Conservation (phyloP, 2,329 filamentous ascomycete genomes). For the Lecanosticta acicola region DNA sequence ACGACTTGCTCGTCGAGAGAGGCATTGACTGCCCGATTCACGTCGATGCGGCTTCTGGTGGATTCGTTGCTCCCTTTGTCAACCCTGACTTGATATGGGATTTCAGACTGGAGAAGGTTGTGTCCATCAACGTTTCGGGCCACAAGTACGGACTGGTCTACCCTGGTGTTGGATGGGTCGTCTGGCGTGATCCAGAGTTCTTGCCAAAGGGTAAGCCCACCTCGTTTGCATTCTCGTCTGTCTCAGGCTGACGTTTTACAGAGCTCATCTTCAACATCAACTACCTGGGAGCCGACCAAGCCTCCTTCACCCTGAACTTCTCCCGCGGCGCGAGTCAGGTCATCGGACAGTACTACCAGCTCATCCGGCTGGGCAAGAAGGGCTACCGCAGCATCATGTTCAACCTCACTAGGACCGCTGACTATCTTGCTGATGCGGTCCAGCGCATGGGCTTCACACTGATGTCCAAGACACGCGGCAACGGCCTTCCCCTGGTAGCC, state of each 20-base stretch:
- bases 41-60: slow-evolving; percentile 86
- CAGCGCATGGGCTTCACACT: slow-evolving; percentile 75
- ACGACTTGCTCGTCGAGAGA: slow-evolving; percentile 72
- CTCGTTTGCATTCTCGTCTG: not conserved
- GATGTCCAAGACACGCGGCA: slow-evolving; percentile 73
- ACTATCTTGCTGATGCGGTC: slow-evolving; percentile 74
- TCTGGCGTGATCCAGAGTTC: slow-evolving; percentile 79
- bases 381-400: slow-evolving; percentile 91
- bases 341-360: slow-evolving; percentile 95
- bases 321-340: slow-evolving; percentile 91
- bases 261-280: slow-evolving; percentile 99
- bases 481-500: slow-evolving; percentile 81
- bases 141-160: slow-evolving; percentile 83
- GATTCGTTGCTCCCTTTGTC: slow-evolving; percentile 89
- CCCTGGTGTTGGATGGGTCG: slow-evolving; percentile 87
- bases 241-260: slow-evolving; percentile 7
- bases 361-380: slow-evolving; percentile 88
- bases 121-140: slow-evolving; percentile 89
- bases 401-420: slow-evolving; percentile 82
- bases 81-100: slow-evolving; percentile 82
- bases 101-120: slow-evolving; percentile 80
- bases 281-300: slow-evolving; percentile 92
- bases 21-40: slow-evolving; percentile 80
- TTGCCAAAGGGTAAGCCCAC: slow-evolving; percentile 56
- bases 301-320: slow-evolving; percentile 96